Conservation (phyloP, 305 asterid species). For the Ajuga reptans region DNA sequence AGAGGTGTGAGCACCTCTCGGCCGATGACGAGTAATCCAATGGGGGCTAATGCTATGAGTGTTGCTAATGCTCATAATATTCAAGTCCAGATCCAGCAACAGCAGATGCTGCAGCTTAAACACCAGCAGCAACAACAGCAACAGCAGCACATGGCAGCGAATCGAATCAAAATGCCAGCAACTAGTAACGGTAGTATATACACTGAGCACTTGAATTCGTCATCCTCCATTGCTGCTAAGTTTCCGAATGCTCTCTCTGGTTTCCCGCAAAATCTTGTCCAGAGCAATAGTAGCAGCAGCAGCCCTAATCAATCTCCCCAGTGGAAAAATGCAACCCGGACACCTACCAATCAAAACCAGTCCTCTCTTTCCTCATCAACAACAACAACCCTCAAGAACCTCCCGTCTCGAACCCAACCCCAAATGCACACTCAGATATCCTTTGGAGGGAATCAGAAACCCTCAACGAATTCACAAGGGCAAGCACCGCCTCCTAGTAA, state of each 20-base stretch:
- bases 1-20: slow-evolving; percentile 41
- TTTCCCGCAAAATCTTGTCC: slow-evolving; percentile 64
- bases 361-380: slow-evolving; percentile 50
- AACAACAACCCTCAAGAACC: slow-evolving; percentile 43
- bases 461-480: slow-evolving; percentile 38
- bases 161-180: slow-evolving; percentile 41
- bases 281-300: slow-evolving; percentile 34
- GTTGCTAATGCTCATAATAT: slow-evolving; percentile 39
- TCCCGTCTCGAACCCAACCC: slow-evolving; percentile 39
- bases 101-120: slow-evolving; percentile 26
- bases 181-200: slow-evolving; percentile 46
- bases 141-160: slow-evolving; percentile 20
- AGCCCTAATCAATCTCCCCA: slow-evolving; percentile 61
- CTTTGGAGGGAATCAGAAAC: slow-evolving; percentile 70
- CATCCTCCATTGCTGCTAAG: slow-evolving; percentile 44
- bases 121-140: slow-evolving; percentile 45
- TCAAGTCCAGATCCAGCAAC: slow-evolving; percentile 41
- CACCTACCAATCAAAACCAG: slow-evolving; percentile 44
- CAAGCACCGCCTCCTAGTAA: slow-evolving; percentile 30
- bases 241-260: slow-evolving; percentile 45
- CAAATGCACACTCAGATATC: slow-evolving; percentile 73
- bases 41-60: slow-evolving; percentile 25
- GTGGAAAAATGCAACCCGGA: slow-evolving; percentile 55
- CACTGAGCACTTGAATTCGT: slow-evolving; percentile 55
- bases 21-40: slow-evolving; percentile 30